Conservation (phyloP, 2,329 filamentous ascomycete genomes). For the Fusarium euwallaceae region DNA sequence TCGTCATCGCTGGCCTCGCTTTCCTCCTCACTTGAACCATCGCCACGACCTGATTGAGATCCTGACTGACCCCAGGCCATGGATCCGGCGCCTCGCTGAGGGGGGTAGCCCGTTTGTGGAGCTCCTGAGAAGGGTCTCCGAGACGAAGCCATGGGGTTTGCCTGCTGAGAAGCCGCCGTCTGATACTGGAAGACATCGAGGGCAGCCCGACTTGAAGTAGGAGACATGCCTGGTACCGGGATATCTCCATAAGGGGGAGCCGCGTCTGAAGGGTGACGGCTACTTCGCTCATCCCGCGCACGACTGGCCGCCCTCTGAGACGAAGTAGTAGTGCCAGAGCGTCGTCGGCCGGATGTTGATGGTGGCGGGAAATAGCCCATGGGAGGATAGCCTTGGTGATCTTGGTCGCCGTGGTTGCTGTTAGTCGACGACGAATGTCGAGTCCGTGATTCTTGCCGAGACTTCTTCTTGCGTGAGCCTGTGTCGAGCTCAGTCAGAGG, state of each 20-base stretch:
- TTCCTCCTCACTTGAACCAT: conserved; percentile 53
- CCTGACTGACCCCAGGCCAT: conserved; percentile 51
- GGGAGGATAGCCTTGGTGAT: conserved; percentile 57
- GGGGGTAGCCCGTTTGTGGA: conserved; percentile 45
- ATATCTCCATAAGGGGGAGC: conserved; percentile 51
- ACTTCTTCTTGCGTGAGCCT: conserved; percentile 54
- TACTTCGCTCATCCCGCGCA: conserved; percentile 51
- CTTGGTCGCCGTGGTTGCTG: conserved; percentile 53
- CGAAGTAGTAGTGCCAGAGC: conserved; percentile 58
- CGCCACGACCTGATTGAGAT: conserved; percentile 48
- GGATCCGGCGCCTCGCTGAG: conserved; percentile 43
- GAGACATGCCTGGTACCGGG: conserved; percentile 36
- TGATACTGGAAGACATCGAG: conserved; percentile 68
- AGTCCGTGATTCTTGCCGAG: conserved; percentile 53
- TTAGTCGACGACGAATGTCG: conserved; percentile 53
- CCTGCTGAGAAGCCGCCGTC: conserved; percentile 58
- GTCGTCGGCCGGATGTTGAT: conserved; percentile 55
- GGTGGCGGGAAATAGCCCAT: conserved; percentile 67
- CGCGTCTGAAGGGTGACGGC: conserved; percentile 62
- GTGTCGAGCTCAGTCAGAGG: conserved; percentile 66
- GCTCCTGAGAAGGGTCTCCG: conserved; percentile 56
- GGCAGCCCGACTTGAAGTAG: conserved; percentile 44
- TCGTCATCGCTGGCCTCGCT: conserved; percentile 48
- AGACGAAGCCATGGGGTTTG: conserved; percentile 51
- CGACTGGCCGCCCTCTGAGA: conserved; percentile 54